These are phyloP conservation scores for Lodderomyces jiufengensis DNA, from an alignment of 1,139 yeast genomes.

Conservation along the genomic window DNA sequence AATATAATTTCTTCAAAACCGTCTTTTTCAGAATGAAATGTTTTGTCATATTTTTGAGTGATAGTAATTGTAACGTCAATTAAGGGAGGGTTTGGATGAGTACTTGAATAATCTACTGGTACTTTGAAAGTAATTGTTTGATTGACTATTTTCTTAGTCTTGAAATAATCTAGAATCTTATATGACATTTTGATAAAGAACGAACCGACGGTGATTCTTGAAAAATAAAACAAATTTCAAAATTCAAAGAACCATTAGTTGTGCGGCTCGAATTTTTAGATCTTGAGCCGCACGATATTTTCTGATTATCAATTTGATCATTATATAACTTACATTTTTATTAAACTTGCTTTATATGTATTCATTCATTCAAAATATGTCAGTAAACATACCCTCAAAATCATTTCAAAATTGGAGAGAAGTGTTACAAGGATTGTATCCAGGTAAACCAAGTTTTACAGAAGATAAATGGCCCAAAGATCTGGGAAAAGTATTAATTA, in stretches of 20 bases:
- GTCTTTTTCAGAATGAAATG: conserved; percentile 1
- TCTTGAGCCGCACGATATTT: too few species aligned
- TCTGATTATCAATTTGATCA: too few species aligned
- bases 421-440: conserved; percentile 9
- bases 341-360: too few species aligned
- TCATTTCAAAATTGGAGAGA: conserved; percentile 9
- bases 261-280: too few species aligned
- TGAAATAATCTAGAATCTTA: conserved; percentile 26
- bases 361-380: too few species aligned
- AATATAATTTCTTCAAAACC: conserved; percentile 14
- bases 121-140: conserved; percentile 24
- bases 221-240: too few species aligned
- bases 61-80: conserved; percentile 34
- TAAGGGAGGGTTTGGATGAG: conserved; percentile 11
- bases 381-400: conserved; percentile 4
- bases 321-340: too few species aligned
- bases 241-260: too few species aligned
- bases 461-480: conserved; percentile 13
- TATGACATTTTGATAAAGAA: conserved; percentile 8
- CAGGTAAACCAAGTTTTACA: conserved; percentile 9
- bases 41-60: conserved; percentile 25
- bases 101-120: conserved; percentile 30
- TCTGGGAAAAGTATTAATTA: conserved; percentile 18
- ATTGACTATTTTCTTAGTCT: conserved; percentile 25
- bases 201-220: too few species aligned